phyloP scores from a whole-genome alignment of 2,329 filamentous ascomycete species.

The Trichophyton rubrum region DNA sequence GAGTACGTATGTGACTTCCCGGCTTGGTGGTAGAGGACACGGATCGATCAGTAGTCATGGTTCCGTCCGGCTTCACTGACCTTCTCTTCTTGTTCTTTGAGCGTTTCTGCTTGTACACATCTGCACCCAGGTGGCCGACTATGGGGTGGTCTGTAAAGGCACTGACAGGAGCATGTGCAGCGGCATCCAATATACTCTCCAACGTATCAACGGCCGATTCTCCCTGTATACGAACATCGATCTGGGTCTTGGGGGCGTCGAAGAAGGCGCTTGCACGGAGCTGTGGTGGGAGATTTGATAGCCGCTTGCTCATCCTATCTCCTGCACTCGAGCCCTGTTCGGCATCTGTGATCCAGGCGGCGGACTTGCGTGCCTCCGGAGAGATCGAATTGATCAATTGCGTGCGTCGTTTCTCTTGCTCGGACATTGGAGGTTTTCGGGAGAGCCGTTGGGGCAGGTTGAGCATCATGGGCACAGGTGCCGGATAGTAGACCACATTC shows the following conservation, averaged over 20 bases:
- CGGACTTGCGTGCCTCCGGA: constrained; percentile 41
- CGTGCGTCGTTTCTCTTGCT: constrained; percentile 58
- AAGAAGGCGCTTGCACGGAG: constrained; percentile 87
- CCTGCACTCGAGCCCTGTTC: constrained; percentile 15
- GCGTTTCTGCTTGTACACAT: constrained; percentile 53
- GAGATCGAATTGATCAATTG: constrained; percentile 57
- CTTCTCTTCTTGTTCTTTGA: constrained; percentile 21
- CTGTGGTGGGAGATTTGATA: constrained; percentile 58
- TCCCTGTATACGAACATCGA: constrained; percentile 49
- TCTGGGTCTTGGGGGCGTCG: constrained; percentile 49
- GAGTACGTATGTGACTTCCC: constrained; percentile 9
- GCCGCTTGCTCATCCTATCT: constrained; percentile 11
- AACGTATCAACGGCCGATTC: constrained; percentile 80
- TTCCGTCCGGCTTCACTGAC: background rate
- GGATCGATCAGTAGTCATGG: constrained; percentile 13
- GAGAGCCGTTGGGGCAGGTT: constrained; percentile 84
- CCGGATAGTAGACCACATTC: constrained; percentile 88
- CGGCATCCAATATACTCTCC: constrained; percentile 84
- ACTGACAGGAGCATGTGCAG: constrained; percentile 71
- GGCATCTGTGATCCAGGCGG: constrained; percentile 31
- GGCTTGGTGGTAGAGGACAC: constrained; percentile 9
- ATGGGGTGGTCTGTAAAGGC: constrained; percentile 86
- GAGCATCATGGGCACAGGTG: constrained; percentile 83
- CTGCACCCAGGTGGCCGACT: constrained; percentile 59
- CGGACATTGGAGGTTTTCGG: constrained; percentile 47